phyloP scores from a whole-genome alignment of 2,329 filamentous ascomycete genomes.

The Ustulina deusta region DNA sequence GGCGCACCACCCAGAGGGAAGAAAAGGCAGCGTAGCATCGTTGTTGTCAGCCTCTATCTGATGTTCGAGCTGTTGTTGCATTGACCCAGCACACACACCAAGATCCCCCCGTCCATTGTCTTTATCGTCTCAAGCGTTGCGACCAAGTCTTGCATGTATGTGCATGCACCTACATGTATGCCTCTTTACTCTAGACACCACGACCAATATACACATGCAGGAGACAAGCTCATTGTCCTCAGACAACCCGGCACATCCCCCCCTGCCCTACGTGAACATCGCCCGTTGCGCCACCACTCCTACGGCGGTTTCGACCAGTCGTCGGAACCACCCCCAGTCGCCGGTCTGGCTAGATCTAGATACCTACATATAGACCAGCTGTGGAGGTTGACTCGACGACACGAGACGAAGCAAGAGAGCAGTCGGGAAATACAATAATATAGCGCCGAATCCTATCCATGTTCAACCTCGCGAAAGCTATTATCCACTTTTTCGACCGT shows the following conservation, averaged over 20 bases:
- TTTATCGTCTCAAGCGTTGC: slow-evolving; percentile 23
- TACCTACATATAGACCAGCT: not conserved
- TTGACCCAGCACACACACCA: slow-evolving; percentile 12
- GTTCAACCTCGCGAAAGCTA: slow-evolving; percentile 1
- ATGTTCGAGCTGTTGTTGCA: slow-evolving; percentile 24
- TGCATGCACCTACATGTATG: slow-evolving; percentile 12
- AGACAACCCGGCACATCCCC: slow-evolving; percentile 22
- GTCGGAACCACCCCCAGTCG: slow-evolving; percentile 7
- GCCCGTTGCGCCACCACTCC: slow-evolving; percentile 21
- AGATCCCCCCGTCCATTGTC: slow-evolving; percentile 15
- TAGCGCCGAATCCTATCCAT: slow-evolving; percentile 14
- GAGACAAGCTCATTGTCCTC: slow-evolving; percentile 26
- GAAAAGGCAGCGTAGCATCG: slow-evolving; percentile 20
- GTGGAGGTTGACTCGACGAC: slow-evolving; percentile 11
- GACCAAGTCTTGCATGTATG: slow-evolving; percentile 27
- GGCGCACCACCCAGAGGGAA: not conserved
- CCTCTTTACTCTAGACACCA: not conserved
- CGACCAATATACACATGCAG: slow-evolving; percentile 11
- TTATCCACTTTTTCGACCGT: slow-evolving; percentile 17
- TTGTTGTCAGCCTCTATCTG: slow-evolving; percentile 26
- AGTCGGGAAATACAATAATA: slow-evolving; percentile 5
- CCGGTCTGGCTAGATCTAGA: slow-evolving; percentile 18
- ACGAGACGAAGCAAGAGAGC: slow-evolving; percentile 14
- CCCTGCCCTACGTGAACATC: not conserved
- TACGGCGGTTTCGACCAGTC: not conserved